These are phyloP conservation scores for Fistulinella prunicolor DNA, from an alignment of 768 basidiomycete species.

Conservation along the genomic window DNA sequence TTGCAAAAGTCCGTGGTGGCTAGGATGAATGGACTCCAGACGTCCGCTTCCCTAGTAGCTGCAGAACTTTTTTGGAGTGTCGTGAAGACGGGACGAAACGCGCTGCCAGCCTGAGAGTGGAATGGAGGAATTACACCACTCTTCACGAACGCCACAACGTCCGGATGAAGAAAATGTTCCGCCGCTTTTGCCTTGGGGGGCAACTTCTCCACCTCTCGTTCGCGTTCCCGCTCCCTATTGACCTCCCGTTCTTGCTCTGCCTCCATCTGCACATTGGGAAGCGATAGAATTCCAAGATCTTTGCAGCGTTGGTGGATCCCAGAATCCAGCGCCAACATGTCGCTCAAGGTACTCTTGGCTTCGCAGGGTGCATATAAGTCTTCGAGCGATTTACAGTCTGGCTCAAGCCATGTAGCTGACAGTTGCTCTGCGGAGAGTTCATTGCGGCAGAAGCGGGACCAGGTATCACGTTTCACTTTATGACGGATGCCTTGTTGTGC, in stretches of 20 bases:
- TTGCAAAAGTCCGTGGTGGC: neutral
- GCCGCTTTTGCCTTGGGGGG: constrained; percentile 26
- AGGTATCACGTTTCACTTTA: constrained; percentile 2
- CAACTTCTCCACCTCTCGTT: constrained; percentile 30
- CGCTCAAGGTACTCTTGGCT: neutral
- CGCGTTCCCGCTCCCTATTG: neutral
- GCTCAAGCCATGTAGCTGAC: constrained; percentile 33
- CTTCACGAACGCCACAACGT: constrained; percentile 31
- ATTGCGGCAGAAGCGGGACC: neutral
- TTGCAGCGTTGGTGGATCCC: neutral
- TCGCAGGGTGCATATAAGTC: constrained; percentile 27
- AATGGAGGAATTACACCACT: constrained; percentile 16
- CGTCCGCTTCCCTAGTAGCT: constrained; percentile 6
- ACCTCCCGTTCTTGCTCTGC: constrained; percentile 35
- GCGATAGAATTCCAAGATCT: constrained; percentile 10
- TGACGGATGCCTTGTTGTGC: constrained; percentile 5
- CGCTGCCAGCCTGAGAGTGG: constrained; percentile 17
- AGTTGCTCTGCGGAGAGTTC: neutral
- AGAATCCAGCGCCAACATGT: neutral
- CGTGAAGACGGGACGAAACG: constrained; percentile 19
- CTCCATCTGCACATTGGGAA: constrained; percentile 25
- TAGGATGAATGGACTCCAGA: neutral
- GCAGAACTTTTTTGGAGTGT: constrained; percentile 4
- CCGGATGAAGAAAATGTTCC: constrained; percentile 14
- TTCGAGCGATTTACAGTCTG: constrained; percentile 34